phyloP scores from a whole-genome alignment of 805 yeast genomes.

The Ogataea wickerhamii region DNA sequence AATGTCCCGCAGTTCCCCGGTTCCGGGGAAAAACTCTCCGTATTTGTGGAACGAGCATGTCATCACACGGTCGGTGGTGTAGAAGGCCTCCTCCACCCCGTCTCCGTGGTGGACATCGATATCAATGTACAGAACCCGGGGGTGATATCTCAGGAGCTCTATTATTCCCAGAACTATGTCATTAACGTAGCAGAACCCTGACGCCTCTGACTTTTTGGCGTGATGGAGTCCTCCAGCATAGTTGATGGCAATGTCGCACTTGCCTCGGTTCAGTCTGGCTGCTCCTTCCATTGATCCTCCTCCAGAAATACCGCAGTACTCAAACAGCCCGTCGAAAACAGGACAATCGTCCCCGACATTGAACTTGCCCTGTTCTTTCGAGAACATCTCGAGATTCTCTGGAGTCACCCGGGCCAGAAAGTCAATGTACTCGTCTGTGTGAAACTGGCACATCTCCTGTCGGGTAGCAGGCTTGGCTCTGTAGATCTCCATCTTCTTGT shows the following conservation, averaged over 20 bases:
- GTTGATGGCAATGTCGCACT: slow-evolving; percentile 87
- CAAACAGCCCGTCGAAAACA: slow-evolving; percentile 74
- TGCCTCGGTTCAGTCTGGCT: slow-evolving; percentile 72
- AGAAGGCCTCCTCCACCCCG: slow-evolving; percentile 93
- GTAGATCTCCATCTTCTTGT: slow-evolving; percentile 95
- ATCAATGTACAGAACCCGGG: slow-evolving; percentile 83
- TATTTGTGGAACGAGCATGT: slow-evolving; percentile 89
- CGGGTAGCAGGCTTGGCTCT: slow-evolving; percentile 97
- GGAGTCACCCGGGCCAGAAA: slow-evolving; percentile 88
- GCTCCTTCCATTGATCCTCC: slow-evolving; percentile 93
- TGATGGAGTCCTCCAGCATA: slow-evolving; percentile 94
- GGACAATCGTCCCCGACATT: slow-evolving; percentile 96
- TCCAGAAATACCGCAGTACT: slow-evolving; percentile 73
- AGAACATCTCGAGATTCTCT: slow-evolving; percentile 81
- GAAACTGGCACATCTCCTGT: slow-evolving; percentile 98
- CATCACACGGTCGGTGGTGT: slow-evolving; percentile 88
- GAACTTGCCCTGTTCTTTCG: slow-evolving; percentile 85
- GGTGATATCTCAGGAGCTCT: slow-evolving; percentile 74
- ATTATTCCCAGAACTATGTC: slow-evolving; percentile 85
- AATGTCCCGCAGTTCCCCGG: slow-evolving; percentile 79
- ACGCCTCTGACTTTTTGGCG: slow-evolving; percentile 85
- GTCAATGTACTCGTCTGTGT: slow-evolving; percentile 95
- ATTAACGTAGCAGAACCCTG: slow-evolving; percentile 88
- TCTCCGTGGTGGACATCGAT: slow-evolving; percentile 94
- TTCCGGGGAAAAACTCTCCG: slow-evolving; percentile 92